Conservation (phyloP, 2,329 filamentous ascomycete genomes). For the Periconia sp. region DNA sequence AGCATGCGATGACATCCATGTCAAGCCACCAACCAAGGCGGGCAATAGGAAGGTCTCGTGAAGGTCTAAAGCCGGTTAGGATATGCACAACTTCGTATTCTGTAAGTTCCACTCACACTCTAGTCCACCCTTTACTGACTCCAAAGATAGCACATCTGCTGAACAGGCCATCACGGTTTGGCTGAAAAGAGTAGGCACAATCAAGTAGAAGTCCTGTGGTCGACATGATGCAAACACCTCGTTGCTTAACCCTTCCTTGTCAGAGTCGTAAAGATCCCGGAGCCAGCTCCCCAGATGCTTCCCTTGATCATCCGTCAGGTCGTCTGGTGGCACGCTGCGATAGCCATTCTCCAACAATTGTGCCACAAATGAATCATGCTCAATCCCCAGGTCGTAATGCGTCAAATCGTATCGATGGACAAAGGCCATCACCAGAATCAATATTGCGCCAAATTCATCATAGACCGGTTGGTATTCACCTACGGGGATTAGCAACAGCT, state of each 20-base stretch:
- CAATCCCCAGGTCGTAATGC: conserved; percentile 64
- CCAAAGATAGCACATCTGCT: conserved; percentile 65
- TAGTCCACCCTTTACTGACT: conserved; percentile 71
- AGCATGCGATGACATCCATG: conserved; percentile 70
- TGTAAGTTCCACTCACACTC: conserved; percentile 62
- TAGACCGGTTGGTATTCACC: conserved; percentile 83
- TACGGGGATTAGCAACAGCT: conserved; percentile 23
- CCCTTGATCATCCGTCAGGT: conserved; percentile 66
- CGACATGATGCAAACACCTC: conserved; percentile 80
- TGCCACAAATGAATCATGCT: conserved; percentile 67
- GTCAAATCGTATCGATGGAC: conserved; percentile 73
- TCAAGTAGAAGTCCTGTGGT: conserved; percentile 78
- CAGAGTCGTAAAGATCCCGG: conserved; percentile 68
- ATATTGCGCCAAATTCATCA: conserved; percentile 78
- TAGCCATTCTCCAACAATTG: conserved; percentile 65
- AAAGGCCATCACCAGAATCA: conserved; percentile 73
- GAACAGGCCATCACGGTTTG: conserved; percentile 72
- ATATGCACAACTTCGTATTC: neutral
- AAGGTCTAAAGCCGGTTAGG: conserved; percentile 55
- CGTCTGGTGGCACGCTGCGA: conserved; percentile 58
- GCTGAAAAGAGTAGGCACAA: conserved; percentile 75
- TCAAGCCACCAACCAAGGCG: conserved; percentile 71
- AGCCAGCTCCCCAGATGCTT: conserved; percentile 74
- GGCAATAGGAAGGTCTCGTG: conserved; percentile 81
- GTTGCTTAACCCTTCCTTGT: conserved; percentile 72